Conservation (phyloP, 768 basidiomycete species). For the Dentipellis sp. region DNA sequence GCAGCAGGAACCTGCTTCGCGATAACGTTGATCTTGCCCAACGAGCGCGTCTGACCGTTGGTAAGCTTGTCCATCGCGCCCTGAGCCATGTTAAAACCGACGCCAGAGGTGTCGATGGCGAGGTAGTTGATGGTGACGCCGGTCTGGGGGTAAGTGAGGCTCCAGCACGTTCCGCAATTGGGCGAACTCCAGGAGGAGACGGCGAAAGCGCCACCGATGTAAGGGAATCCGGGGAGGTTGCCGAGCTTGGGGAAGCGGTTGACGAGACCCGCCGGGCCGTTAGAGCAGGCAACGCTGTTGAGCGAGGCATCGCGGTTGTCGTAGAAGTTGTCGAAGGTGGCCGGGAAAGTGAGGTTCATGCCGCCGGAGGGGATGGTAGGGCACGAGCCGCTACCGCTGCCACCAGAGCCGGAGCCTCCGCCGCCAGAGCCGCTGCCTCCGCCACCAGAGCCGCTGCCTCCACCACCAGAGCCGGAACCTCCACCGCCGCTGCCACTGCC, state of each 20-base stretch:
- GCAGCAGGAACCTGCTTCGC: no score
- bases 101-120: slow-evolving; percentile 40
- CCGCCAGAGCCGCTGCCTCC: background rate
- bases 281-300: slow-evolving; percentile 36
- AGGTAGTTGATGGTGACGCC: slow-evolving; percentile 35
- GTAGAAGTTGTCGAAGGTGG: slow-evolving; percentile 39
- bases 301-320: slow-evolving; percentile 35
- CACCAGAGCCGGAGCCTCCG: background rate
- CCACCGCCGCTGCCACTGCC: background rate
- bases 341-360: background rate
- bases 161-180: slow-evolving; percentile 54
- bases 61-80: slow-evolving; percentile 23
- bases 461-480: background rate
- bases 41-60: slow-evolving; percentile 12
- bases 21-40: slow-evolving; percentile 16
- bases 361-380: background rate
- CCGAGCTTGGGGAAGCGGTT: slow-evolving; percentile 40
- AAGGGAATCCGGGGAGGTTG: slow-evolving; percentile 46
- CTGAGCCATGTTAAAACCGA: slow-evolving; percentile 29
- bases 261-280: slow-evolving; percentile 42
- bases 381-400: background rate
- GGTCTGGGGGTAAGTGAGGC: slow-evolving; percentile 35
- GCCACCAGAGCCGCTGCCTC: background rate
- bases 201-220: slow-evolving; percentile 46
- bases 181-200: slow-evolving; percentile 42